These are phyloP conservation scores for Leishmania tarentolae DNA, from an alignment of 208 protist genomes.

Conservation along the genomic window DNA sequence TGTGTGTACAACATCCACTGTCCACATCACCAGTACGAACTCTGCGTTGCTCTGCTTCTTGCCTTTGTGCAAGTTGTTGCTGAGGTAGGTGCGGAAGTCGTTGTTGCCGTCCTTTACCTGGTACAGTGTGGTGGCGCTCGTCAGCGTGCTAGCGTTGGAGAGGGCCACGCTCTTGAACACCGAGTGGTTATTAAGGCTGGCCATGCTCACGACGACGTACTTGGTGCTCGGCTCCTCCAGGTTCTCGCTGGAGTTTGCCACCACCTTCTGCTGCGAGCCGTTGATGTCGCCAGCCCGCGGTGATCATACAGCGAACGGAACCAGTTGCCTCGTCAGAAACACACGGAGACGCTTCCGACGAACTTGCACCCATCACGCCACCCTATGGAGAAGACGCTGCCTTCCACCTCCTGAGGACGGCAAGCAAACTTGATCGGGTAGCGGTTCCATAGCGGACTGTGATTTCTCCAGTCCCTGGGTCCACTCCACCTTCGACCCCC, in stretches of 20 bases:
- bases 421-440: slow-evolving; percentile 60
- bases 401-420: slow-evolving; percentile 44
- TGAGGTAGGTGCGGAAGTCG: slow-evolving; percentile 37
- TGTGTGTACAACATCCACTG: background rate
- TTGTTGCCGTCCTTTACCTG: slow-evolving; percentile 35
- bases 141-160: slow-evolving; percentile 35
- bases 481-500: slow-evolving; percentile 74
- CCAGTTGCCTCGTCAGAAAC: slow-evolving; percentile 51
- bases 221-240: slow-evolving; percentile 43
- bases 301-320: slow-evolving; percentile 54
- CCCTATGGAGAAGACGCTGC: slow-evolving; percentile 79
- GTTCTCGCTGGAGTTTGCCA: slow-evolving; percentile 41
- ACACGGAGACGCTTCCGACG: slow-evolving; percentile 67
- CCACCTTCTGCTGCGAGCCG: slow-evolving; percentile 33
- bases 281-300: slow-evolving; percentile 40
- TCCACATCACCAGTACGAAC: slow-evolving; percentile 29
- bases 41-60: slow-evolving; percentile 42
- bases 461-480: slow-evolving; percentile 56
- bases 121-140: slow-evolving; percentile 38
- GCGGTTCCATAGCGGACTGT: slow-evolving; percentile 49
- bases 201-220: slow-evolving; percentile 42
- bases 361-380: slow-evolving; percentile 70
- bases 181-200: slow-evolving; percentile 31
- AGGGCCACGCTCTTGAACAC: slow-evolving; percentile 44
- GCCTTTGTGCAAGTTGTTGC: slow-evolving; percentile 40